phyloP scores from a whole-genome alignment of 2,329 filamentous ascomycete genomes.

The Pseudogymnoascus sp. region DNA sequence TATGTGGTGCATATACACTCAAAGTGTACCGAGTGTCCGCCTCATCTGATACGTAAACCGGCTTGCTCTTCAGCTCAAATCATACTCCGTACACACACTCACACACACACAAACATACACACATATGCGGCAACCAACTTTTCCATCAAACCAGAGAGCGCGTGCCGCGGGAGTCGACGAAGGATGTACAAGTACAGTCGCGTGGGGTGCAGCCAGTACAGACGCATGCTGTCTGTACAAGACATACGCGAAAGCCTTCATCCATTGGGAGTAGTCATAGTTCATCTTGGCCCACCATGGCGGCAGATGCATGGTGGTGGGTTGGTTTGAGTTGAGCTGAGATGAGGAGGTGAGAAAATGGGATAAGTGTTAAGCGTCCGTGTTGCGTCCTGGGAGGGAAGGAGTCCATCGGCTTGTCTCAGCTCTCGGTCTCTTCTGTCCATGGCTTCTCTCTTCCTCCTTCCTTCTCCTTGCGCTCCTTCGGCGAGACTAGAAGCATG shows the following conservation, averaged over 20 bases:
- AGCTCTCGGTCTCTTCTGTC: neutral
- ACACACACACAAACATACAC: neutral
- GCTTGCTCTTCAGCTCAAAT: neutral
- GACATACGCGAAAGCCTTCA: neutral
- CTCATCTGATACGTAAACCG: neutral
- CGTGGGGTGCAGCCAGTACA: conserved; percentile 2
- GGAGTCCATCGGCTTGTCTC: neutral
- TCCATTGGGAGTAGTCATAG: neutral
- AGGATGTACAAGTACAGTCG: conserved; percentile 1
- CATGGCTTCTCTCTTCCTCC: neutral
- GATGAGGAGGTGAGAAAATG: neutral
- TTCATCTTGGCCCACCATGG: conserved; percentile 4
- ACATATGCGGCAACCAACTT: neutral
- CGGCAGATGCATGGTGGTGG: neutral
- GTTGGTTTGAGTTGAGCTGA: neutral
- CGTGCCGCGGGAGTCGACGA: neutral
- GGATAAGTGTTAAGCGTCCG: neutral
- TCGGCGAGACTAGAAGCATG: neutral
- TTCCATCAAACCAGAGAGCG: neutral
- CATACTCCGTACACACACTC: neutral
- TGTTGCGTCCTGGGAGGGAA: neutral
- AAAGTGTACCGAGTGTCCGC: neutral
- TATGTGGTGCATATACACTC: neutral
- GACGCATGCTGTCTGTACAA: neutral
- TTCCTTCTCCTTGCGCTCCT: neutral